A percentile compares a stretch with the other conserved stretches of the same genome.
Evolutionary conservation across 2,329 filamentous ascomycete species (phyloP).

Genomic region (Fusarium xyrophilum): DNA sequence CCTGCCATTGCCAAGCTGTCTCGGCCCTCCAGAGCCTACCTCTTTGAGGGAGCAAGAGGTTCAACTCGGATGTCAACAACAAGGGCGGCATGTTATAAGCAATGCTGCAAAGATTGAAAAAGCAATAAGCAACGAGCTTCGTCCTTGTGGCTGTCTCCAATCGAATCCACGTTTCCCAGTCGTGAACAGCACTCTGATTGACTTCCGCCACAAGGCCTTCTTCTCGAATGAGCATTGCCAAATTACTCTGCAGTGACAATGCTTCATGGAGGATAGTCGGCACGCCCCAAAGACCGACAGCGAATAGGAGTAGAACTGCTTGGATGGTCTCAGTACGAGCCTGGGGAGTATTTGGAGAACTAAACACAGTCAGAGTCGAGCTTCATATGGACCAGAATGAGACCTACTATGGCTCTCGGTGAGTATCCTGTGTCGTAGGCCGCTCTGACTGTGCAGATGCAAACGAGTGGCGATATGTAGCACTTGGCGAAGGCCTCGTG

Average conservation of each 20-base stretch:
- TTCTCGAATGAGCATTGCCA: constrained; percentile 65
- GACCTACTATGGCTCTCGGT: constrained; percentile 66
- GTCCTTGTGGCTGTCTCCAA: constrained; percentile 64
- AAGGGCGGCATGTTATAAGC: constrained; percentile 67
- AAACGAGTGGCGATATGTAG: constrained; percentile 64
- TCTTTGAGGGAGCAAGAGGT: constrained; percentile 61
- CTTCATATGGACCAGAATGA: not conserved
- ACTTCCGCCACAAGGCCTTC: constrained; percentile 61
- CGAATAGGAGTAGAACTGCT: constrained; percentile 66
- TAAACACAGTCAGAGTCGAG: constrained; percentile 37
- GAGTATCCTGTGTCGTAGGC: constrained; percentile 63
- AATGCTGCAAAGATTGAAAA: constrained; percentile 68
- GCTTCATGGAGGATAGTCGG: constrained; percentile 67
- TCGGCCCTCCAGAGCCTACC: constrained; percentile 65
- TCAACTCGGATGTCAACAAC: constrained; percentile 65
- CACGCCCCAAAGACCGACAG: constrained; percentile 66
- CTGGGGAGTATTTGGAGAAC: constrained; percentile 65
- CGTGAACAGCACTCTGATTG: constrained; percentile 53
- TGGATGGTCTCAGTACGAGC: constrained; percentile 70
- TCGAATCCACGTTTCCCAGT: constrained; percentile 68
- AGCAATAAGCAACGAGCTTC: constrained; percentile 66
- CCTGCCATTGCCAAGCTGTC: constrained; percentile 66
- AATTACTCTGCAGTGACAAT: constrained; percentile 63
- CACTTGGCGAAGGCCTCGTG: constrained; percentile 64
- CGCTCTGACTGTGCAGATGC: constrained; percentile 64